phyloP scores from a whole-genome alignment of 2,329 filamentous ascomycete genomes.

The Pseudodiploospora longispora region DNA sequence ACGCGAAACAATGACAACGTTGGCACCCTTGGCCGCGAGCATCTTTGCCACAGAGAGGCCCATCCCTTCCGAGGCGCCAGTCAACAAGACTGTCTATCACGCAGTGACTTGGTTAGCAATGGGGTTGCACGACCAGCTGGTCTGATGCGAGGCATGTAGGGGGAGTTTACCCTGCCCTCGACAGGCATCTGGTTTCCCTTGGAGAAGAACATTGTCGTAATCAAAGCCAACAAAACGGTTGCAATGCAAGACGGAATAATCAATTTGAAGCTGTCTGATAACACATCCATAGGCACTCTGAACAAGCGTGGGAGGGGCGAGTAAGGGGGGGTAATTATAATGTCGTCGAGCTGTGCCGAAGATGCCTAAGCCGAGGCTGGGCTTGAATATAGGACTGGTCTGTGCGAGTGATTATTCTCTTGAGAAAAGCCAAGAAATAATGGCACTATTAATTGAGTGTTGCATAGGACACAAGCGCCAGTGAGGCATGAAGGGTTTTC shows the following conservation, averaged over 20 bases:
- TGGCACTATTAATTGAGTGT: too few species aligned
- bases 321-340: too few species aligned
- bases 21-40: constrained; percentile 75
- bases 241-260: neutral
- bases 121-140: too few species aligned
- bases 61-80: constrained; percentile 89
- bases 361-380: too few species aligned
- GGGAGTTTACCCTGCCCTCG: constrained; percentile 61
- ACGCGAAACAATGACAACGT: constrained; percentile 77
- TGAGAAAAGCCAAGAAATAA: too few species aligned
- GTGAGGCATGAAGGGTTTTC: too few species aligned
- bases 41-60: constrained; percentile 67
- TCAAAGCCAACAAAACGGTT: constrained; percentile 20
- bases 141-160: neutral
- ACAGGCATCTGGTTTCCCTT: constrained; percentile 67
- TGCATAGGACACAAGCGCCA: too few species aligned
- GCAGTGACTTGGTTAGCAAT: neutral
- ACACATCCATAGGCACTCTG: too few species aligned
- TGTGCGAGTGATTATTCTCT: too few species aligned
- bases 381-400: too few species aligned
- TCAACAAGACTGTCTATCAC: constrained; percentile 72
- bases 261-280: neutral
- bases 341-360: too few species aligned
- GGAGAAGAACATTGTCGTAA: constrained; percentile 53
- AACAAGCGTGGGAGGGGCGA: too few species aligned